Percentiles rank a stretch among this genome's conserved stretches.
These are phyloP conservation scores for Saccharomyces hybrid DNA, from an alignment of 1,139 yeast genomes.

Conservation along the genomic window DNA sequence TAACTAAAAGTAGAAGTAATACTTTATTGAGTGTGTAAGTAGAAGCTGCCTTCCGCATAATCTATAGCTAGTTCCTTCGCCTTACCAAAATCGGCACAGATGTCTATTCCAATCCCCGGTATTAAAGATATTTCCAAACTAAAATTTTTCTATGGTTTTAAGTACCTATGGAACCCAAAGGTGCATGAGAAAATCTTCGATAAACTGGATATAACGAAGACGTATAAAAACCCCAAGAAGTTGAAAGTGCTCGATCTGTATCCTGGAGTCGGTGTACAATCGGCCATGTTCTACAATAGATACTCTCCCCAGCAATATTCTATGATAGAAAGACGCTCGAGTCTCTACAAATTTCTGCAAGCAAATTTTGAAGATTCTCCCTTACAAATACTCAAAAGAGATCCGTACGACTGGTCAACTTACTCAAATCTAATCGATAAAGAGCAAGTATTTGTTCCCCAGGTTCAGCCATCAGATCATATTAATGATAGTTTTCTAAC, in stretches of 20 bases:
- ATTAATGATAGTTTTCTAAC: conserved; percentile 58
- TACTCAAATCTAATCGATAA: conserved; percentile 40
- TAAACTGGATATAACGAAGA: conserved; percentile 30
- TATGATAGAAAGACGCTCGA: conserved; percentile 46
- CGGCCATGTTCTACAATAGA: conserved; percentile 44
- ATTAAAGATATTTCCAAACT: conserved; percentile 11
- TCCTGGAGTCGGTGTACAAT: conserved; percentile 48
- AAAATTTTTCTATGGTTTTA: conserved; percentile 21
- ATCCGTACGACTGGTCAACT: conserved; percentile 62
- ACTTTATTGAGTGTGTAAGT: neutral
- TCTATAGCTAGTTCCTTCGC: conserved; percentile 1
- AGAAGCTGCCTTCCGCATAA: neutral
- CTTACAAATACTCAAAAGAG: conserved; percentile 31
- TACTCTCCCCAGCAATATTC: conserved; percentile 56
- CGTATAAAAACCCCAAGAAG: conserved; percentile 38
- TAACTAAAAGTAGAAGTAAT: neutral
- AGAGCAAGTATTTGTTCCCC: conserved; percentile 39
- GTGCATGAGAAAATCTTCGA: conserved; percentile 18
- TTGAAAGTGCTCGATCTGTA: conserved; percentile 61
- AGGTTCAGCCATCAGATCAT: conserved; percentile 36
- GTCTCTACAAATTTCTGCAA: conserved; percentile 34
- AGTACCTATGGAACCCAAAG: conserved; percentile 33
- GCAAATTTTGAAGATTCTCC: conserved; percentile 15
- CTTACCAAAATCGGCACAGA: conserved; percentile 1
- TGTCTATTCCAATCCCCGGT: conserved; percentile 10